Evolutionary conservation across 176 grass and related monocot genomes (phyloP), one percentile per base, ranked within the genome.

Genomic region (Chrysopogon serrulatus): DNA sequence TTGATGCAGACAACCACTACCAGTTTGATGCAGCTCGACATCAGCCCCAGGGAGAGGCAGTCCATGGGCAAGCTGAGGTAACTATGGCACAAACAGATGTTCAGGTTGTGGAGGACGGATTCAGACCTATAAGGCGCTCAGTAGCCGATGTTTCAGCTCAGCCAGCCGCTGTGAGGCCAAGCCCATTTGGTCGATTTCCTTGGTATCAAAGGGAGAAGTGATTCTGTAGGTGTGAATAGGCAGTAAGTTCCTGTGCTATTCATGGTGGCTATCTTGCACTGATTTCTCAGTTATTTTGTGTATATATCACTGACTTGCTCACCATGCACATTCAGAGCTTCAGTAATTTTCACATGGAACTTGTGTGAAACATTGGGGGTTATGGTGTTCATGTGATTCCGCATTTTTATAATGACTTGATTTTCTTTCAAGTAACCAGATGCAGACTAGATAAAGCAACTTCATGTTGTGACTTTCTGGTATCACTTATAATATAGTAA

Each of bases 181-280:
- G 56, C 48, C 70, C 70, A 13, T 83, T 74, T 57, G 63, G 70
- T 33, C 16, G 40, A 14, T 74, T 83, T 35, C 15, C 7, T 48
- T 83, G 81, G 69, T 83, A 83, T 28, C 53, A 63, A 62, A 28
- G 11, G 67, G 36, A 49, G 23, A 75, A 53, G 31, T 66, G 71
- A 84, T 40, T 14, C 8, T 65, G 26, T 64, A 64, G 21, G 30
- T 45, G 68, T 23, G 19, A 15, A 19, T 79, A 45, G 24, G 10
- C 18, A 65, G 24, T 21, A 23, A 56, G 34, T 34, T 56, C 3
- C 9, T 35, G 11, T 10, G 74, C 48, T 81, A 34, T 40, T 9
- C 8, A 34, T 28, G 40, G 63, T 63, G 80, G 27, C 26, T 74
- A 34, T 19, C n/a, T 31, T 21, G 30, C 17, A 40, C 24, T 41